Percentiles rank a stretch among this genome's conserved stretches.
phyloP scores from a whole-genome alignment of 345 rosid genomes.

The Erucastrum elatum region DNA sequence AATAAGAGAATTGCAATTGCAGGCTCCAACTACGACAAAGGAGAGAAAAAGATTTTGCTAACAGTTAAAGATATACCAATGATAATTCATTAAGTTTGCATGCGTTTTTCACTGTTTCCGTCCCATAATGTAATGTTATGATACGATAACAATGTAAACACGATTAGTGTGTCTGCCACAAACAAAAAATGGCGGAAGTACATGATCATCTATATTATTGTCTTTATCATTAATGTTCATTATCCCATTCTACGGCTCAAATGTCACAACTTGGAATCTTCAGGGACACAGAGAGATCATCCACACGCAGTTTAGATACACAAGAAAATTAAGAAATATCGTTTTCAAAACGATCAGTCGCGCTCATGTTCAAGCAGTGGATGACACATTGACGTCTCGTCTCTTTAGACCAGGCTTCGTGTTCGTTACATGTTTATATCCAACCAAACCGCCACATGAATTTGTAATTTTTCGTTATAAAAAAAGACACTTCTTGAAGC shows the following conservation, averaged over 20 bases:
- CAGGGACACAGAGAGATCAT: background rate
- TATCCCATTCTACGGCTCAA: conserved; percentile 21
- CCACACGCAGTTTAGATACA: background rate
- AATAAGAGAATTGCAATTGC: conserved; percentile 16
- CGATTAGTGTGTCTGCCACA: conserved; percentile 39
- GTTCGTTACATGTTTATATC: conserved; percentile 32
- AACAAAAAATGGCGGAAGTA: conserved; percentile 6
- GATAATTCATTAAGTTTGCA: conserved; percentile 11
- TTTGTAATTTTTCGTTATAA: conserved; percentile 4
- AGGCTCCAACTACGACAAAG: conserved; percentile 15
- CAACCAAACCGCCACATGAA: conserved; percentile 11
- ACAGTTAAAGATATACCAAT: conserved; percentile 22
- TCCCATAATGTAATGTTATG: conserved; percentile 8
- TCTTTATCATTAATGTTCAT: conserved; percentile 21
- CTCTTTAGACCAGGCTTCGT: conserved; percentile 30
- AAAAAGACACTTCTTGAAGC: background rate
- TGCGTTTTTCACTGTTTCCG: conserved; percentile 15
- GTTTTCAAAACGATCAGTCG: conserved; percentile 14
- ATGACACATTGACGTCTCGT: conserved; percentile 38
- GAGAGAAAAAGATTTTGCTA: conserved; percentile 27
- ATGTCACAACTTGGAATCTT: conserved; percentile 31
- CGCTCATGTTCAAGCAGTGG: conserved; percentile 24
- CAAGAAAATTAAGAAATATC: conserved; percentile 13
- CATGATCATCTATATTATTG: conserved; percentile 19
- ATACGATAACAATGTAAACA: conserved; percentile 19